These are phyloP conservation scores for Alternaria atra DNA, from an alignment of 2,329 filamentous ascomycete species.

Conservation along the genomic window DNA sequence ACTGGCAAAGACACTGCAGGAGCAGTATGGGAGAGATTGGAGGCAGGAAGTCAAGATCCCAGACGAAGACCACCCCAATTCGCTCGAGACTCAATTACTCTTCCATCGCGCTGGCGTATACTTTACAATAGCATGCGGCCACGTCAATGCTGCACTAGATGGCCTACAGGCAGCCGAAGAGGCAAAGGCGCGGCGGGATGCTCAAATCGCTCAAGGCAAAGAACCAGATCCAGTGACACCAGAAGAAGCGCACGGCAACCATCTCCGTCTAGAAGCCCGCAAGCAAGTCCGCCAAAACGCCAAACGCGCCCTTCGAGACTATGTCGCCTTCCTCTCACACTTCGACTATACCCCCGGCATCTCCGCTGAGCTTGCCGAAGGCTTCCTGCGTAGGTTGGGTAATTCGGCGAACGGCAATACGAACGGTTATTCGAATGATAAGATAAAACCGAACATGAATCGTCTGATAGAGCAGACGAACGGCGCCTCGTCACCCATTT, in stretches of 20 bases:
- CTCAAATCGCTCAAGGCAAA: constrained; percentile 35
- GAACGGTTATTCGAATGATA: constrained; percentile 20
- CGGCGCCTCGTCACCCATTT: constrained; percentile 31
- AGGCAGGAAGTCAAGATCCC: constrained; percentile 62
- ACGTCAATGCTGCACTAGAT: constrained; percentile 67
- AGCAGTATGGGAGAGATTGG: constrained; percentile 56
- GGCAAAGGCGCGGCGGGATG: constrained; percentile 36
- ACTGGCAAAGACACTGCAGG: constrained; percentile 56
- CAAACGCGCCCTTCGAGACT: constrained; percentile 79
- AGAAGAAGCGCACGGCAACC: constrained; percentile 59
- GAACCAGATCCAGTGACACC: constrained; percentile 49
- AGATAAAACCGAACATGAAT: constrained; percentile 29
- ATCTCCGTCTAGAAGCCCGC: constrained; percentile 65
- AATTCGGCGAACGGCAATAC: constrained; percentile 26
- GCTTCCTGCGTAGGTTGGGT: constrained; percentile 54
- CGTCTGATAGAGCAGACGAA: constrained; percentile 40
- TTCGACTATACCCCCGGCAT: constrained; percentile 82
- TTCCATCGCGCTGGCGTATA: constrained; percentile 80
- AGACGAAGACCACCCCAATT: constrained; percentile 75
- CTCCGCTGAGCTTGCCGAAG: constrained; percentile 66
- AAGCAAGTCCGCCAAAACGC: constrained; percentile 77
- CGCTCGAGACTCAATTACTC: constrained; percentile 76
- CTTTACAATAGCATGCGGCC: constrained; percentile 73
- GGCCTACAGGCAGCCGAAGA: constrained; percentile 54
- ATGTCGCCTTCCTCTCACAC: constrained; percentile 73